Conservation (phyloP, 805 yeast species). For the Lipomyces yamanashiensis region DNA sequence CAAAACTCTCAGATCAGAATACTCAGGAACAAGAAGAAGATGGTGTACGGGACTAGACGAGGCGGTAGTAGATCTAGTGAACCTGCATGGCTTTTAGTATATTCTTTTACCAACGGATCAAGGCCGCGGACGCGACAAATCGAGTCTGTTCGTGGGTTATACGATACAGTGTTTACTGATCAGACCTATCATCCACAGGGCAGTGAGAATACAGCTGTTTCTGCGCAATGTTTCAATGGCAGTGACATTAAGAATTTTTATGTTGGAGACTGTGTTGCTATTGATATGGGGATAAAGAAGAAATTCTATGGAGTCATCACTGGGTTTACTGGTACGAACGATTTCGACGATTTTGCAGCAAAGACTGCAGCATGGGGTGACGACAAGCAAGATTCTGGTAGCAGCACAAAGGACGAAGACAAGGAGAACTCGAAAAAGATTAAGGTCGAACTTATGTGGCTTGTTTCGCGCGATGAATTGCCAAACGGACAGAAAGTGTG, state of each 20-base stretch:
- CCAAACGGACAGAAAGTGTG: constrained; percentile 14
- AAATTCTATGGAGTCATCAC: constrained; percentile 13
- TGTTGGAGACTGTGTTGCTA: constrained; percentile 17
- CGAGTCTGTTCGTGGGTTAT: neutral
- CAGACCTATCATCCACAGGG: neutral
- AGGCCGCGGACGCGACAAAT: constrained; percentile 1
- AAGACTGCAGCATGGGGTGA: constrained; percentile 2
- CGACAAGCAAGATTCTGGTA: neutral
- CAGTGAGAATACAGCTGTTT: neutral
- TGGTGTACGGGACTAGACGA: constrained; percentile 11
- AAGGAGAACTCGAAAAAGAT: neutral
- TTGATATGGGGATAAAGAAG: constrained; percentile 7
- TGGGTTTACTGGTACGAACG: constrained; percentile 7
- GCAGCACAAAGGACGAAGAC: neutral
- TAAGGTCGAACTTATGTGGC: constrained; percentile 12
- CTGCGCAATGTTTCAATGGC: neutral
- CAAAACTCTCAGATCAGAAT: neutral
- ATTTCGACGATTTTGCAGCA: neutral
- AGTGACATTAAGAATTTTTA: constrained; percentile 5
- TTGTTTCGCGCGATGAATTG: constrained; percentile 12
- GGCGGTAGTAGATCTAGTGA: neutral
- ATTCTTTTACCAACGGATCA: neutral
- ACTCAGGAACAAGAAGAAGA: neutral
- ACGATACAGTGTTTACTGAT: neutral
- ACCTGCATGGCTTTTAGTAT: constrained; percentile 3